Conservation (phyloP, 257 asterid species). For the Lithospermum erythrorhizon region DNA sequence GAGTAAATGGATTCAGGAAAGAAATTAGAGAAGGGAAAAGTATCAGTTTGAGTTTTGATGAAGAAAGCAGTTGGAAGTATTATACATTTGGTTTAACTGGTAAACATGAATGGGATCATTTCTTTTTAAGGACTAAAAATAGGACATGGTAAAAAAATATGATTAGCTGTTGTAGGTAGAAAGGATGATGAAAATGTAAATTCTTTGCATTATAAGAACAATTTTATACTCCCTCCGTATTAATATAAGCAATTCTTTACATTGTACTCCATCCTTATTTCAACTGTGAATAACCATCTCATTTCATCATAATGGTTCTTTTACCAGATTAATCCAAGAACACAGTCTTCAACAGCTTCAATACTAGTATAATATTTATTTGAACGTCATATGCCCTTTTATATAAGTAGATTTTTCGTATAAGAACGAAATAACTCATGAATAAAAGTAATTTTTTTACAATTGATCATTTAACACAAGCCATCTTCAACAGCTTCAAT, state of each 20-base stretch:
- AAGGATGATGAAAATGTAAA: background rate
- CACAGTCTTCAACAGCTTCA: background rate
- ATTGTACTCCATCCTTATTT: too few relatives aligned
- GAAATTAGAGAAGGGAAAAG: conserved; percentile 36
- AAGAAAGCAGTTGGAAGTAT: conserved; percentile 70
- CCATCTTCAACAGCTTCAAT: background rate
- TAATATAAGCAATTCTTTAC: too few relatives aligned
- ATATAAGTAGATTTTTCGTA: too few relatives aligned
- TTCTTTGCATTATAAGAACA: background rate
- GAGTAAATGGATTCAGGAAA: conserved; percentile 33
- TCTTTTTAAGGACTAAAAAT: conserved; percentile 26
- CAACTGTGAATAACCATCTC: too few relatives aligned
- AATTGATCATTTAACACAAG: background rate
- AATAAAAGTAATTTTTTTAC: too few relatives aligned
- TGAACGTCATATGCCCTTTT: too few relatives aligned
- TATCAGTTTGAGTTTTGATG: conserved; percentile 35
- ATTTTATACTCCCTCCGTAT: too few relatives aligned
- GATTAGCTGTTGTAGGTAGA: too few relatives aligned
- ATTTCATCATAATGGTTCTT: too few relatives aligned
- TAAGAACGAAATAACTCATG: too few relatives aligned
- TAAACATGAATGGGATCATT: conserved; percentile 70
- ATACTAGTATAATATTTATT: too few relatives aligned
- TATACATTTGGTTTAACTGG: conserved; percentile 44
- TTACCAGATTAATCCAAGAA: too few relatives aligned
- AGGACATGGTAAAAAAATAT: background rate